phyloP scores from a whole-genome alignment of 495 filamentous ascomycete genomes.

The Xylaria scruposa region DNA sequence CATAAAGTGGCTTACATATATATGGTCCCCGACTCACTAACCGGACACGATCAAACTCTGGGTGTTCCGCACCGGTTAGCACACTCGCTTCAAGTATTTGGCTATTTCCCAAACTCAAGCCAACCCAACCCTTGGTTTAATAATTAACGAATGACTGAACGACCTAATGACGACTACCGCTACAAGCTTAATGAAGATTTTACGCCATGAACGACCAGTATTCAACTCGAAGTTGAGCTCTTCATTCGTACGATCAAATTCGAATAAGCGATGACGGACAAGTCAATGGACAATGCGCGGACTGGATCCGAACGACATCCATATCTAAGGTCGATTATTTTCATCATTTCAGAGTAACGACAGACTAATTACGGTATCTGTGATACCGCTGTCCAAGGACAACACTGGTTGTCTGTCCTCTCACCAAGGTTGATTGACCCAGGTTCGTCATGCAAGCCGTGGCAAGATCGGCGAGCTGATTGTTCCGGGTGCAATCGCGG shows the following conservation, averaged over 20 bases:
- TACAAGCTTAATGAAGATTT: conserved; percentile 45
- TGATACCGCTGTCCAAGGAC: conserved; percentile 45
- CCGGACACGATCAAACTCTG: conserved; percentile 30
- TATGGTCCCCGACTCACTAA: conserved; percentile 44
- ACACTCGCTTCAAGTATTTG: conserved; percentile 41
- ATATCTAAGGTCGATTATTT: conserved; percentile 38
- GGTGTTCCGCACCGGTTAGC: conserved; percentile 25
- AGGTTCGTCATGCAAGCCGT: conserved; percentile 34
- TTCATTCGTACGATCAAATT: conserved; percentile 38
- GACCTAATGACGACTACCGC: conserved; percentile 50
- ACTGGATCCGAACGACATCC: conserved; percentile 36
- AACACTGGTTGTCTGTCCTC: conserved; percentile 54
- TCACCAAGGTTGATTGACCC: conserved; percentile 40
- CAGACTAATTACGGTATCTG: conserved; percentile 43
- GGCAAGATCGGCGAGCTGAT: conserved; percentile 39
- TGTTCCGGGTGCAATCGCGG: conserved; percentile 33
- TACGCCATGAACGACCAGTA: conserved; percentile 35
- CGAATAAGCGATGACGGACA: conserved; percentile 36
- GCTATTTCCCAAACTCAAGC: conserved; percentile 27
- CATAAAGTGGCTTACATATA: conserved; percentile 52
- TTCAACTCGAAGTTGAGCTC: conserved; percentile 50
- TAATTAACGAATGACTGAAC: conserved; percentile 55
- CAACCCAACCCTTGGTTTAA: conserved; percentile 41
- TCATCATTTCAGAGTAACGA: conserved; percentile 42
- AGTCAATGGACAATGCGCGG: conserved; percentile 38